Evolutionary conservation across 2,329 filamentous ascomycete genomes (phyloP).

Genomic region (Colletotrichum echinochloae): DNA sequence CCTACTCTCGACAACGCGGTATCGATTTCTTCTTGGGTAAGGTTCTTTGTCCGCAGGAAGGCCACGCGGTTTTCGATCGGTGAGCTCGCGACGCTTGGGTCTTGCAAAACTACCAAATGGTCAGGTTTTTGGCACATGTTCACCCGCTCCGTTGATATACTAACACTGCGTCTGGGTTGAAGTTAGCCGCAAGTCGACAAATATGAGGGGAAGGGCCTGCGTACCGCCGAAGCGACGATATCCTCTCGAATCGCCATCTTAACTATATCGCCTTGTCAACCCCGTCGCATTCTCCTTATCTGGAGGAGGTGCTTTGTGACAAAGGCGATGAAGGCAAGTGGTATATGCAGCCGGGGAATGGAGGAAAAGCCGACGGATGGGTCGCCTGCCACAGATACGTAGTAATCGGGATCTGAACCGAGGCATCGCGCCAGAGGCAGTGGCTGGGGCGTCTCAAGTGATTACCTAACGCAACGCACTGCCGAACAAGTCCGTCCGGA

Average conservation of each 20-base stretch:
- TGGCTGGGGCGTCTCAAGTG: conserved; percentile 20
- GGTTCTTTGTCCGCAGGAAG: conserved; percentile 95
- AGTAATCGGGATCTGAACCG: conserved; percentile 44
- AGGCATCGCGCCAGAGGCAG: conserved; percentile 42
- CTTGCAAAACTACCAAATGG: conserved; percentile 80
- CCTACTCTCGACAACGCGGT: conserved; percentile 81
- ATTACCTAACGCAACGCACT: conserved; percentile 11
- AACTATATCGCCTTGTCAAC: conserved; percentile 16
- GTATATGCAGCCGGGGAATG: conserved; percentile 5
- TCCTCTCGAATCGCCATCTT: conserved; percentile 93
- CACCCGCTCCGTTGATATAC: conserved; percentile 40
- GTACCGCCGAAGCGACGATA: conserved; percentile 83
- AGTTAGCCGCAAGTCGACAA: conserved; percentile 23
- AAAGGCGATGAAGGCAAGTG: background rate
- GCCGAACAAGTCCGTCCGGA: conserved; percentile 11
- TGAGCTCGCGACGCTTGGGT: conserved; percentile 89
- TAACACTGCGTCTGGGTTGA: conserved; percentile 56
- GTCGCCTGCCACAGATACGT: conserved; percentile 4
- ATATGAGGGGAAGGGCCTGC: conserved; percentile 45
- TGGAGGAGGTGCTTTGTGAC: conserved; percentile 14
- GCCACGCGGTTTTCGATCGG: conserved; percentile 93
- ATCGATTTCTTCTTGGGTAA: conserved; percentile 96
- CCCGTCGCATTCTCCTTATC: conserved; percentile 18
- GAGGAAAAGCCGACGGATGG: background rate
- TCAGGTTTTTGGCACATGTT: conserved; percentile 8